Evolutionary conservation across 495 filamentous ascomycete species (phyloP).

Genomic region (Aspergillus kassunensis): DNA sequence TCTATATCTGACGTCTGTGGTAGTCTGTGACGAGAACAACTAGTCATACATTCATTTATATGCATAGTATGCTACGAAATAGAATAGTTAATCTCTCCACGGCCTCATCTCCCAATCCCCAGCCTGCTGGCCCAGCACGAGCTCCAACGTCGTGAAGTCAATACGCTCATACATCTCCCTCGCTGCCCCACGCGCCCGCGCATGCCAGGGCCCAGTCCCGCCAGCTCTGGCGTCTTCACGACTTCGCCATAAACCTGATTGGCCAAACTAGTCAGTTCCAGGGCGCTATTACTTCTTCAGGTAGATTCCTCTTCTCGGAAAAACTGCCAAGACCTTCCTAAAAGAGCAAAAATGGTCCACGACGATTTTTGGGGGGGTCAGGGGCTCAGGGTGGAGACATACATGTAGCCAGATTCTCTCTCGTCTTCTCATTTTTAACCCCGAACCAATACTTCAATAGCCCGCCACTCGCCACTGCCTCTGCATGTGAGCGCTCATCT

Average conservation of each 20-base stretch:
- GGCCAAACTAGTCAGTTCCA: too few species aligned
- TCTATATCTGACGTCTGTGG: too few species aligned
- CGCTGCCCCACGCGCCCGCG: constrained; percentile 33
- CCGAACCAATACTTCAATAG: constrained; percentile 90
- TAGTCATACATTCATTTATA: too few species aligned
- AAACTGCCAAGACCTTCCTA: too few species aligned
- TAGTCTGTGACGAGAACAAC: too few species aligned
- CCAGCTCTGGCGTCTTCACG: constrained; percentile 65
- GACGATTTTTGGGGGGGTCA: too few species aligned
- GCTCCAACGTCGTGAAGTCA: constrained; percentile 52
- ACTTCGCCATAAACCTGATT: constrained; percentile 61
- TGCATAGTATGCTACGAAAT: too few species aligned
- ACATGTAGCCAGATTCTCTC: constrained; percentile 72
- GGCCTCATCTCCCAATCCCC: constrained; percentile 47
- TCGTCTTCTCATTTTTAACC: constrained; percentile 54
- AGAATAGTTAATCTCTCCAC: constrained; percentile 48
- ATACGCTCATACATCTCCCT: constrained; percentile 51
- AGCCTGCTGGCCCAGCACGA: constrained; percentile 55
- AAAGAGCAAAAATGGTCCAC: too few species aligned
- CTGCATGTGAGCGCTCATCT: constrained; percentile 70
- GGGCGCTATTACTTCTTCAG: too few species aligned
- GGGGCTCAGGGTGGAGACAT: too few species aligned
- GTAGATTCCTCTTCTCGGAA: too few species aligned
- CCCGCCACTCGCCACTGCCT: constrained; percentile 75
- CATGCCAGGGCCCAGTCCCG: constrained; percentile 56